These are phyloP conservation scores for Lotmaria passim DNA, from an alignment of 208 protist species.

Conservation along the genomic window DNA sequence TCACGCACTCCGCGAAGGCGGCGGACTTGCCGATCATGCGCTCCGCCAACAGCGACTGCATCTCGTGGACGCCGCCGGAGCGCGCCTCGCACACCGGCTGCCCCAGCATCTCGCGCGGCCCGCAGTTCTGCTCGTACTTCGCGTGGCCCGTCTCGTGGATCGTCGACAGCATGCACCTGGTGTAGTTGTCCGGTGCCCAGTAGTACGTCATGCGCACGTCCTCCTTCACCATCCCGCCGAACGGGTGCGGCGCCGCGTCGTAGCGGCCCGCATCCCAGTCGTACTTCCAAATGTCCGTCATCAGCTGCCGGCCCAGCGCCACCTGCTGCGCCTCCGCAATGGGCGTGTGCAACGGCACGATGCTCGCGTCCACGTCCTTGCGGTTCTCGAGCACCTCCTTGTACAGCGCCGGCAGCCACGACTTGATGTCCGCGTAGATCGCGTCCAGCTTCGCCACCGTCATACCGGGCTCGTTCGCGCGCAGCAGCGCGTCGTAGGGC, in stretches of 20 bases:
- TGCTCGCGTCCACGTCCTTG: conserved; percentile 26
- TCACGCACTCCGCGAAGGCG: conserved; percentile 57
- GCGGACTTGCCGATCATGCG: conserved; percentile 58
- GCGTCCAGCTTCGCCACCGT: conserved; percentile 43
- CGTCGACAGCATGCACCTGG: conserved; percentile 8
- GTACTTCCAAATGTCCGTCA: conserved; percentile 63
- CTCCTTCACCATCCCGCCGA: conserved; percentile 63
- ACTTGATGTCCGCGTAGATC: conserved; percentile 63
- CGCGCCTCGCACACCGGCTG: conserved; percentile 65
- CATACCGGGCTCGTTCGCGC: conserved; percentile 79
- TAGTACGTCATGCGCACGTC: conserved; percentile 80
- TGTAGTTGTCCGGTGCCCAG: conserved; percentile 54
- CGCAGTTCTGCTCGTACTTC: conserved; percentile 37
- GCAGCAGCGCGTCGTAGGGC: conserved; percentile 66
- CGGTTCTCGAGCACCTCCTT: conserved; percentile 46
- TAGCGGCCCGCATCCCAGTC: conserved; percentile 74
- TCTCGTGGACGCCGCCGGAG: conserved; percentile 79
- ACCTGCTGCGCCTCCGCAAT: conserved; percentile 48
- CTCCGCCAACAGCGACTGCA: conserved; percentile 83
- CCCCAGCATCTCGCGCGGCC: conserved; percentile 39
- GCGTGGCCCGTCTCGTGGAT: conserved; percentile 57
- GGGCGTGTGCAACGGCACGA: conserved; percentile 23
- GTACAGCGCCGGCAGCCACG: conserved; percentile 65
- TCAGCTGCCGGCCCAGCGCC: conserved; percentile 32
- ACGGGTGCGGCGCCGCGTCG: conserved; percentile 76